Conservation (phyloP, 176 grass and related monocot genomes). For the Sorghum bicolor region DNA sequence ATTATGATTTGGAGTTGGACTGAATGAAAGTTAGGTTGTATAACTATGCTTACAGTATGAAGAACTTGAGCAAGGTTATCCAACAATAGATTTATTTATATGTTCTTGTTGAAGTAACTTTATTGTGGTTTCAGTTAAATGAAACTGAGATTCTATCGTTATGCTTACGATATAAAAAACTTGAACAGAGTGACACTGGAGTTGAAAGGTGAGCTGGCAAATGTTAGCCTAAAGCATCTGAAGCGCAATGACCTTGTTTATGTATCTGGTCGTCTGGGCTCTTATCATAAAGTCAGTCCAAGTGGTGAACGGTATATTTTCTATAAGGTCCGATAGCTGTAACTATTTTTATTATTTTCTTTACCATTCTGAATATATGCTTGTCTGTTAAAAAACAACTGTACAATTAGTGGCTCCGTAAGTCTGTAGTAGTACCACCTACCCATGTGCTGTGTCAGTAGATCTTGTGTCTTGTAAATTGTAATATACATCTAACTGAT, state of each 20-base stretch:
- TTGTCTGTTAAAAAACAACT: not conserved
- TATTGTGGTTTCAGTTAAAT: not conserved
- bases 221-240: slow-evolving; percentile 45
- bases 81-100: not conserved
- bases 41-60: not conserved
- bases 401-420: not conserved
- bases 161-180: slow-evolving; percentile 9
- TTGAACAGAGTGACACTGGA: slow-evolving; percentile 40
- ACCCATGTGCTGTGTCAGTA: not conserved
- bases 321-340: slow-evolving; percentile 45
- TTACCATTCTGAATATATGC: not conserved
- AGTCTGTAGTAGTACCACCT: not conserved
- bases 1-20: not conserved
- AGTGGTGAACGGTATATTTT: slow-evolving; percentile 10
- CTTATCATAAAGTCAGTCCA: slow-evolving; percentile 30
- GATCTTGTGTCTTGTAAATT: not conserved
- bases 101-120: not conserved
- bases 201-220: slow-evolving; percentile 26
- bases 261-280: slow-evolving; percentile 32
- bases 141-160: not conserved
- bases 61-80: slow-evolving; percentile 31
- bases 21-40: not conserved
- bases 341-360: slow-evolving; percentile 15
- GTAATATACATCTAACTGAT: not conserved
- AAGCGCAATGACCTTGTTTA: slow-evolving; percentile 51